Evolutionary conservation across 768 basidiomycete genomes (phyloP), one percentile per base, ranked within the genome.

Genomic region (Astraeus odoratus): DNA sequence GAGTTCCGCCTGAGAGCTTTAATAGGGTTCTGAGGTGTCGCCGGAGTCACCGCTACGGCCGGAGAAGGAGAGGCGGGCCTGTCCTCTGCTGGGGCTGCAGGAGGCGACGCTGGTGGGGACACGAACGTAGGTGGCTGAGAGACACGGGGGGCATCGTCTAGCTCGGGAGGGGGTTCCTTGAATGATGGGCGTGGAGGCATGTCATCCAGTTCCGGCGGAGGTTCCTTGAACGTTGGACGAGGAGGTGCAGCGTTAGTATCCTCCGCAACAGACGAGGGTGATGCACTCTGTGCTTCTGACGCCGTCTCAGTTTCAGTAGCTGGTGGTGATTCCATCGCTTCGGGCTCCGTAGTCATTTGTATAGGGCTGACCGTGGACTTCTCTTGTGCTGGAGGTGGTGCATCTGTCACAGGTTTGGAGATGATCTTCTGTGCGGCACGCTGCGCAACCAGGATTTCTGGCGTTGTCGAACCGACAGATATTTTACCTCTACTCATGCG

Each of bases 401-500:
- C 49, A 37, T 46, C 15, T 12, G 38, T 64, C 62, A 73, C 52
- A 2, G 71, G n/a, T n/a, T n/a, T n/a, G n/a, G n/a, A n/a, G n/a
- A n/a, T 71, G 41, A 73, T 70, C 45, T 76, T 76, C 56, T 78
- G 78, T 2, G 77, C 77, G 34, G 74, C 70, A 51, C 81, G 77
- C 57, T 90, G 83, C 27, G 79, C 81, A 12, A 79, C 80, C 15
- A 90, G 74, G 12, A 88, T 68, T 48, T 89, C 82, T 49, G 78
- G 73, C 2, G 79, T 68, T 50, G 91, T 84, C 3, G 76, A 75
- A 20, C 81, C 85, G 3, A 77, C 74, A 2, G 86, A 83, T 43
- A 95, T 78, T 45, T 75, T 76, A 52, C 80, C 78, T 50, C 92
- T 75, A 52, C 83, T 90, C 62, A 90, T 73, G 38, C 92, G 83